A percentile compares a stretch with the other conserved stretches of the same genome.
Conservation (phyloP, 2,329 filamentous ascomycete genomes). For the Zarea fungicola region DNA sequence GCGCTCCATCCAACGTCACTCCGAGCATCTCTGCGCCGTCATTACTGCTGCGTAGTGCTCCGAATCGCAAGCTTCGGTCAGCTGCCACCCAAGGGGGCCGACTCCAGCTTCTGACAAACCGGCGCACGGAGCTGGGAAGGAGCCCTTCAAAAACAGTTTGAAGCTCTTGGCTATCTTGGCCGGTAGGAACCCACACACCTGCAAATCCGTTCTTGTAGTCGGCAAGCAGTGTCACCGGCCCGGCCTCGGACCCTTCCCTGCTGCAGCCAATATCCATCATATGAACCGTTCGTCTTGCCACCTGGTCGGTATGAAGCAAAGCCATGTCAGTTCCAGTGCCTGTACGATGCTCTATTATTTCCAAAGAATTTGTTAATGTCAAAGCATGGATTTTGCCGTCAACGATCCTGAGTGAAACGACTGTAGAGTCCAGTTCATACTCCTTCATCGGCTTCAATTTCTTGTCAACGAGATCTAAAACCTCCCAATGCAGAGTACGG, state of each 20-base stretch:
- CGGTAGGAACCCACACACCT: constrained; percentile 47
- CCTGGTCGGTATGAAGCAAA: constrained; percentile 41
- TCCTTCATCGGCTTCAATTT: constrained; percentile 43
- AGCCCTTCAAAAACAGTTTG: constrained; percentile 50
- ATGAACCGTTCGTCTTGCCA: constrained; percentile 39
- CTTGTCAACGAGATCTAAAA: constrained; percentile 46
- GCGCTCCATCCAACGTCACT: constrained; percentile 61
- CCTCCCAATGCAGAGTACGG: constrained; percentile 49
- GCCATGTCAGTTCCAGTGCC: constrained; percentile 31
- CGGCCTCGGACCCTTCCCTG: constrained; percentile 21
- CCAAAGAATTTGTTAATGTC: constrained; percentile 50
- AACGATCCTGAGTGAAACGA: constrained; percentile 42
- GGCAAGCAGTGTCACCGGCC: constrained; percentile 43
- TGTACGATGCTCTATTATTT: constrained; percentile 46
- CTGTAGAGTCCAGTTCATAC: constrained; percentile 48
- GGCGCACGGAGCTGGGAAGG: constrained; percentile 51
- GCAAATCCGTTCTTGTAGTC: constrained; percentile 42
- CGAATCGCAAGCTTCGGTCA: constrained; percentile 32
- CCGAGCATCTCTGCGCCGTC: constrained; percentile 55
- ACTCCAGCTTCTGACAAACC: constrained; percentile 47
- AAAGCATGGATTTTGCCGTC: constrained; percentile 46
- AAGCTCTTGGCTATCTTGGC: constrained; percentile 35
- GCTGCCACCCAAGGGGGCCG: constrained; percentile 46
- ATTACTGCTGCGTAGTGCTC: constrained; percentile 35
- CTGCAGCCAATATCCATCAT: constrained; percentile 40